Evolutionary conservation across 2,329 filamentous ascomycete species (phyloP), one percentile per base, ranked within the genome.

Genomic region (Penicillium olsonii): DNA sequence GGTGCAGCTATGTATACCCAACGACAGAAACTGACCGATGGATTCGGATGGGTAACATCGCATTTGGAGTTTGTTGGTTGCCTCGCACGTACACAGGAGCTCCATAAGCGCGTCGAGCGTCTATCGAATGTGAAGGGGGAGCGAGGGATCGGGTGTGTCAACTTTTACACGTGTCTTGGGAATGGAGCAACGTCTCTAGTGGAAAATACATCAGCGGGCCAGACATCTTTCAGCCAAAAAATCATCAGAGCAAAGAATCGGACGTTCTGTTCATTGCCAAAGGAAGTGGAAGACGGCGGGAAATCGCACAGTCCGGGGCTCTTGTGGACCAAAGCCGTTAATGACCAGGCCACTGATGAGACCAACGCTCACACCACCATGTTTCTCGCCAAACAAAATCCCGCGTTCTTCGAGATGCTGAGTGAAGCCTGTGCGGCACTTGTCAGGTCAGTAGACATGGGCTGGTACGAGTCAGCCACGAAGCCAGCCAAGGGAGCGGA

Each of bases 1-100:
- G 90, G 89, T 7, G 87, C 88, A 0, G 89, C 91, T 7, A 88
- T 92, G 10, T 97, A 95, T 75, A 78, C 88, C 62, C 91, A 94
- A 62, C 84, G 90, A 46, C 88, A 95, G 26, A 85, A 90, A 55
- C 83, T 97, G 53, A 83, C 81, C 2, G 80, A 87, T 52, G 88
- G 92, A 7, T 86, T 86, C 75, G 78, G 78, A 9, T 97, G 92
- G 91, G 89, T 89, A 12, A 84, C 87, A 14, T 94, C 89, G 29
- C 94, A 99, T 71, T 83, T 99, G 20, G 89, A 94, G 69, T 99
- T 97, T 63, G 89, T 97, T 1, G 90, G 91, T 2, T 95, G 90
- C 63, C 80, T 99, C 7, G 87, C 88, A 40, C 84, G 89, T n/a
- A 84, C 84, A 4, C 87, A 92, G 61, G 91, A 96, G 65, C 76